These are phyloP conservation scores for Flueggea neowawraea DNA, from an alignment of 441 rosid species.

Conservation along the genomic window DNA sequence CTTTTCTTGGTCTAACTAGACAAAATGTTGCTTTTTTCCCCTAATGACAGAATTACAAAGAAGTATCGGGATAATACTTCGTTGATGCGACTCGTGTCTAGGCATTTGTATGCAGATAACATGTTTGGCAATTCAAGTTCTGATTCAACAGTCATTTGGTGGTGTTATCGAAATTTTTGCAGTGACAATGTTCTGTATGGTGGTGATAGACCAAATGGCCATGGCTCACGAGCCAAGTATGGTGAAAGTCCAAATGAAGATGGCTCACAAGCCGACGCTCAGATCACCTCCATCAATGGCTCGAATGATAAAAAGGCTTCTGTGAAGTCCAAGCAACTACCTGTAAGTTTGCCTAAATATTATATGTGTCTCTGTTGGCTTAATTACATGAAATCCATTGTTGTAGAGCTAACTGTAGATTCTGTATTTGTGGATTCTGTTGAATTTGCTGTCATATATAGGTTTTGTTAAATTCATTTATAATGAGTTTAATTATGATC, in stretches of 20 bases:
- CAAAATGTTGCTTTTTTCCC: not conserved
- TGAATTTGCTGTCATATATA: too few species aligned
- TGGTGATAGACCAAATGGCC: too few species aligned
- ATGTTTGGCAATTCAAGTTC: constrained; percentile 63
- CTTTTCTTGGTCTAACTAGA: not conserved
- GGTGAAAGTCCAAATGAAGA: constrained; percentile 23
- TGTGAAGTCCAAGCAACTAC: too few species aligned
- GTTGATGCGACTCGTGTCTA: constrained; percentile 47
- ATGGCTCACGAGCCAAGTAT: constrained; percentile 5
- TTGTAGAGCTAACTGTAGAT: too few species aligned
- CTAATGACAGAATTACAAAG: constrained; percentile 44
- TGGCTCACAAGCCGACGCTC: constrained; percentile 8
- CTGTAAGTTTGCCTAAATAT: too few species aligned
- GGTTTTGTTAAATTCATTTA: too few species aligned
- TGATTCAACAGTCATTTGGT: constrained; percentile 51
- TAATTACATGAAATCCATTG: too few species aligned
- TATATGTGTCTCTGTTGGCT: too few species aligned
- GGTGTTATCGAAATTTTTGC: constrained; percentile 68
- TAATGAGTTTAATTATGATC: too few species aligned
- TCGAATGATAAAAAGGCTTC: constrained; percentile 14
- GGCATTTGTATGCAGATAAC: constrained; percentile 70
- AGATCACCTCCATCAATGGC: constrained; percentile 16
- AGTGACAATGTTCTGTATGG: constrained; percentile 24
- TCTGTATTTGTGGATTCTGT: too few species aligned
- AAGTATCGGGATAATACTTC: constrained; percentile 43